Conservation (phyloP, 2,329 filamentous ascomycete genomes). For the Fusarium sambucinum region DNA sequence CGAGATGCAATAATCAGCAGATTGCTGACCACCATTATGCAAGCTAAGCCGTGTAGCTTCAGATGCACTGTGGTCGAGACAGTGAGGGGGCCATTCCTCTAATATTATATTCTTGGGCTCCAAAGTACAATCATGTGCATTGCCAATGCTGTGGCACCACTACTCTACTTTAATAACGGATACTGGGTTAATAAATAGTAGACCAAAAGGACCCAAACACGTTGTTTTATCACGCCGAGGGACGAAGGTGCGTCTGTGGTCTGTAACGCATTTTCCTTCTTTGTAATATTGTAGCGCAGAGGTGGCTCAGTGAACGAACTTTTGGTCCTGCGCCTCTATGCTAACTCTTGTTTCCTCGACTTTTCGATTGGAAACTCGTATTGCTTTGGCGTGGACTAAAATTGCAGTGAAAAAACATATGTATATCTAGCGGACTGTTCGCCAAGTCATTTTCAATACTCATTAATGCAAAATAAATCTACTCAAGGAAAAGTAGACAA, state of each 20-base stretch:
- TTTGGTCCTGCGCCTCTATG: neutral
- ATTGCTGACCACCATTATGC: conserved; percentile 30
- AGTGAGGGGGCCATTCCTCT: neutral
- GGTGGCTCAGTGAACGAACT: neutral
- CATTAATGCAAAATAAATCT: neutral
- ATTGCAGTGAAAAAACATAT: neutral
- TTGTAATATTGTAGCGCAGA: neutral
- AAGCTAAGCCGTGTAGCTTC: neutral
- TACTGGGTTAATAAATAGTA: neutral
- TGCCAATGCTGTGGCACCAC: neutral
- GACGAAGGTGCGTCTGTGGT: neutral
- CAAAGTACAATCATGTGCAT: neutral
- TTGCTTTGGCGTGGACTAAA: neutral
- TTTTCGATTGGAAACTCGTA: neutral
- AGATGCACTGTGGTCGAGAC: neutral
- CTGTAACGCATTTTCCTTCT: neutral
- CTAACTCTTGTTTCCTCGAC: neutral
- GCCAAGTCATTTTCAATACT: neutral
- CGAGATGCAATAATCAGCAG: conserved; percentile 1
- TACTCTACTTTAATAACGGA: too few relatives aligned
- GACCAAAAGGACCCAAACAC: neutral
- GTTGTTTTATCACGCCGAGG: neutral
- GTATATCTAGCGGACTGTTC: neutral
- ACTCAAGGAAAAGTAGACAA: neutral
- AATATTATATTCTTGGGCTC: neutral